These are phyloP conservation scores for Celoporthe dispersa DNA, from an alignment of 2,329 filamentous ascomycete species.

Conservation along the genomic window DNA sequence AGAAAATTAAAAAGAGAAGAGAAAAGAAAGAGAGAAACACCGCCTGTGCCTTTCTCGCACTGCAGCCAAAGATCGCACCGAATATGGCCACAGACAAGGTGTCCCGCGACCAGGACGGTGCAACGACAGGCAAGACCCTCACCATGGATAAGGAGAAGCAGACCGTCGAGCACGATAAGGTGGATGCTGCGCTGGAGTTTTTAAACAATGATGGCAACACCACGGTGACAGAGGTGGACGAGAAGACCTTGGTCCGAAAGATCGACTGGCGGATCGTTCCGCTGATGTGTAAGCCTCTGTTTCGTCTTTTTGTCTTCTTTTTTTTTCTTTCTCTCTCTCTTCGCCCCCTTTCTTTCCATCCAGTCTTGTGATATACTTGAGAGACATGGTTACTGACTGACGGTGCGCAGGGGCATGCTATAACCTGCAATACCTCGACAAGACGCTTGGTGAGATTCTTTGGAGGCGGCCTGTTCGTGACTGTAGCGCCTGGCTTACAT, in stretches of 20 bases:
- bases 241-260: constrained; percentile 33
- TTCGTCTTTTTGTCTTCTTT: neutral
- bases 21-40: too few species aligned
- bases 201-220: constrained; percentile 18
- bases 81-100: constrained; percentile 14
- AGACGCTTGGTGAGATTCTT: constrained; percentile 34
- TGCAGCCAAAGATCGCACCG: neutral
- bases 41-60: neutral
- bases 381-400: neutral
- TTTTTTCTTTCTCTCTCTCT: neutral
- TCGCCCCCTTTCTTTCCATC: too few species aligned
- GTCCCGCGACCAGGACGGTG: constrained; percentile 7
- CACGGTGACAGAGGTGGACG: constrained; percentile 24
- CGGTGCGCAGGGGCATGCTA: constrained; percentile 36
- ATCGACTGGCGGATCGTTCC: constrained; percentile 39
- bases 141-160: constrained; percentile 26
- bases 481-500: neutral
- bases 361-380: neutral
- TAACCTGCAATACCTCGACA: constrained; percentile 39
- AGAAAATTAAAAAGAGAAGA: too few species aligned
- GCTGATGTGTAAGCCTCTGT: constrained; percentile 35
- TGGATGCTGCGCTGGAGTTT: constrained; percentile 27
- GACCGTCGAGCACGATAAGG: constrained; percentile 12
- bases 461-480: neutral
- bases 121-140: neutral